These are phyloP conservation scores for Rhodotorula sp. DNA, from an alignment of 1,284 basidiomycete species.

Conservation along the genomic window DNA sequence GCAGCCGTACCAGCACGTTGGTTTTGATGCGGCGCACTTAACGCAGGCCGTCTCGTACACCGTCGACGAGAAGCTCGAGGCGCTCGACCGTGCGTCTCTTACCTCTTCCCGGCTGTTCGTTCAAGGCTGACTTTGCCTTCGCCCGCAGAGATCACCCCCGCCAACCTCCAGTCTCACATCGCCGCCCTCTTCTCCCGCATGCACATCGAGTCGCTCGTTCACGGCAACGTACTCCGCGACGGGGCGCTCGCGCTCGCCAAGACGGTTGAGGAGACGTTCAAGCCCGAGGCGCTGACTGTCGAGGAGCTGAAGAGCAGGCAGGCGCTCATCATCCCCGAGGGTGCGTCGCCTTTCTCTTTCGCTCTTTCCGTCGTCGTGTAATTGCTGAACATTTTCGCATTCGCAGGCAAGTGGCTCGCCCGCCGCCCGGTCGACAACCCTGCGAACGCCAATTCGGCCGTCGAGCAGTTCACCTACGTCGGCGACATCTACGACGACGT, in stretches of 20 bases:
- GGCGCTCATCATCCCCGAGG: constrained; percentile 66
- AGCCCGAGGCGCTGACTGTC: constrained; percentile 58
- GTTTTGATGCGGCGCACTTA: constrained; percentile 72
- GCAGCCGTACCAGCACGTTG: constrained; percentile 77
- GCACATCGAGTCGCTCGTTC: constrained; percentile 71
- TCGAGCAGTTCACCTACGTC: constrained; percentile 63
- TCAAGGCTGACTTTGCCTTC: constrained; percentile 44
- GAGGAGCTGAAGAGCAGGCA: constrained; percentile 60
- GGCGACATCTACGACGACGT: constrained; percentile 56
- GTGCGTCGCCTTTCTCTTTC: constrained; percentile 54
- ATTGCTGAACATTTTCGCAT: too few species aligned
- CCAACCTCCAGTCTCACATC: constrained; percentile 70
- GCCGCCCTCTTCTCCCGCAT: constrained; percentile 64
- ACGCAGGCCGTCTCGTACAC: constrained; percentile 74
- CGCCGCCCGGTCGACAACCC: constrained; percentile 72
- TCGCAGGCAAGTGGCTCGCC: constrained; percentile 62
- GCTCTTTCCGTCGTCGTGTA: too few species aligned
- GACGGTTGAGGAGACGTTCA: constrained; percentile 67
- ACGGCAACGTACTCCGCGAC: constrained; percentile 81
- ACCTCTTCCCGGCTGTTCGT: accelerated
- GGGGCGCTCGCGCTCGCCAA: constrained; percentile 73
- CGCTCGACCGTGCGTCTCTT: constrained; percentile 64
- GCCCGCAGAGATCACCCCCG: constrained; percentile 59
- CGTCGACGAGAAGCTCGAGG: constrained; percentile 72
- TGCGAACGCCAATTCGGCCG: constrained; percentile 76